A percentile compares a stretch with the other conserved stretches of the same genome.
phyloP scores from a whole-genome alignment of 371 early-diverging fungal species.

The Actinomucor elegans region DNA sequence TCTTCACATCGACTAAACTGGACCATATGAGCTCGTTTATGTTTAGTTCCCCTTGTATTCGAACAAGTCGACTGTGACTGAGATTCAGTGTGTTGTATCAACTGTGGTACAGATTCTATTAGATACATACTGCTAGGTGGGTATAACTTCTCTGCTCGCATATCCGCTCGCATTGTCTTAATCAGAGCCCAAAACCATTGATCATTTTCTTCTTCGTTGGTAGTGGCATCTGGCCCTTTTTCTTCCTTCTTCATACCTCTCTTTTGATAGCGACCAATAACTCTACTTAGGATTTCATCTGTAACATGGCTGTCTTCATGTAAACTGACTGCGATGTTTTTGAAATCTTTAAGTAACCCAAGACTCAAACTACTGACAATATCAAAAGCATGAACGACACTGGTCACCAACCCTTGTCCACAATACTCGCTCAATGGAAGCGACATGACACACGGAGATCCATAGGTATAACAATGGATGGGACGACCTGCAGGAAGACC shows the following conservation, averaged over 20 bases:
- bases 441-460: constrained; percentile 73
- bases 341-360: constrained; percentile 74
- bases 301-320: constrained; percentile 64
- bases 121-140: constrained; percentile 63
- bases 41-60: constrained; percentile 15
- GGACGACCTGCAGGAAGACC: constrained; percentile 72
- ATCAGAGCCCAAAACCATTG: constrained; percentile 84
- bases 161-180: constrained; percentile 79
- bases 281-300: constrained; percentile 68
- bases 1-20: constrained; percentile 65
- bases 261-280: constrained; percentile 47
- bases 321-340: constrained; percentile 69
- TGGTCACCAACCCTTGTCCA: constrained; percentile 67
- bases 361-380: constrained; percentile 71
- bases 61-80: constrained; percentile 6
- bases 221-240: background rate
- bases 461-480: constrained; percentile 78
- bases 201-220: constrained; percentile 40
- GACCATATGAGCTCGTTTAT: constrained; percentile 37
- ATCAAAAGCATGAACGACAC: constrained; percentile 73
- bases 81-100: constrained; percentile 19
- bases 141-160: constrained; percentile 78
- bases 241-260: constrained; percentile 14
- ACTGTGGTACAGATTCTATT: constrained; percentile 52
- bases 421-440: constrained; percentile 67